Evolutionary conservation across 768 basidiomycete species (phyloP), one percentile per base, ranked within the genome.

Genomic region (Suillus bovinus): DNA sequence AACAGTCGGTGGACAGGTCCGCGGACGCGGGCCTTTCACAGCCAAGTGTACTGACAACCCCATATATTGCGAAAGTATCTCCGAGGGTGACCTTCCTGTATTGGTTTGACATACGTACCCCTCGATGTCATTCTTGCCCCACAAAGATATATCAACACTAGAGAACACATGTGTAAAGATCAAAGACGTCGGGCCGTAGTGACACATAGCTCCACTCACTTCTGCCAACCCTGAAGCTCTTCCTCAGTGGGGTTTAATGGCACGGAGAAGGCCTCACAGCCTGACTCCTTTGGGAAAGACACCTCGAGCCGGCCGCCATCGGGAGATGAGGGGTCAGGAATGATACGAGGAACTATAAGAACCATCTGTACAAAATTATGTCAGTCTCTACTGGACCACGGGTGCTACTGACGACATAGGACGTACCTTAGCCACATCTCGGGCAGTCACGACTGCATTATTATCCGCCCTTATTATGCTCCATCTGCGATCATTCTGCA

Each of bases 401-500:
- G 16, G 17, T 11, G 20, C 20, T 24, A 58, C 22, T 42, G n/a
- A 6, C 27, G 33, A 20, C 52, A 36, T 8, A 31, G 49, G 31
- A 52, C 65, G 27, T 68, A 85, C 90, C 80, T 86, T 86, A 29
- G 83, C 65, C 38, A 84, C 72, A 60, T 86, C 83, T 57, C 91
- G 82, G 6, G 90, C 91, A 2, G 91, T 93, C 47, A 93, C 76
- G 27, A 90, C 80, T 5, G 69, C 68, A 49, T 84, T 76, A 6
- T 78, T 83, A 10, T 77, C 74, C 4, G 80, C 81, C 65, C 87
- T 87, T 55, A 90, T 79, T 68, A 92, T 81, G 64, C 84, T 87
- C 84, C 89, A 91, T 72, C 76, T 79, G 64, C 91, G 81, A 68
- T 93, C 91, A 70, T 88, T 79, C 90, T 92, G 64, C n/a, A 27